These are phyloP conservation scores for Golubevia pallescens DNA, from an alignment of 1,284 basidiomycete species.

Conservation along the genomic window DNA sequence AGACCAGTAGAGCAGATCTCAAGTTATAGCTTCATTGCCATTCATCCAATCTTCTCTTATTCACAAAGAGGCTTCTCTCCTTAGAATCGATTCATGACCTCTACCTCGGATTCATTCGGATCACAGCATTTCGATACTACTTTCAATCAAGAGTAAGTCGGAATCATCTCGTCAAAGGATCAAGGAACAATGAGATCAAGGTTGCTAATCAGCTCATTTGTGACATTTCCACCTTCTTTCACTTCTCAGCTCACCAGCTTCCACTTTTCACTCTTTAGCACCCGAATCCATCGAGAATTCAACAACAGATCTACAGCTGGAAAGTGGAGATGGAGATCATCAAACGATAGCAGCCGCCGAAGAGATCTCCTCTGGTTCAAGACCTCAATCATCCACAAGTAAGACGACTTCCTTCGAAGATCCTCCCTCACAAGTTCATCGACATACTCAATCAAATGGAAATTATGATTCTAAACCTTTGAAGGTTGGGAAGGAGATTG, in stretches of 20 bases:
- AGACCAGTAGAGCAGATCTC: too few relatives aligned
- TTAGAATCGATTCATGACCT: too few relatives aligned
- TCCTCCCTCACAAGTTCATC: background rate
- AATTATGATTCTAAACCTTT: background rate
- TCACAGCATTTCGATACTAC: too few relatives aligned
- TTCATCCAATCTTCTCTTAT: too few relatives aligned
- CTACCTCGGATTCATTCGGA: too few relatives aligned
- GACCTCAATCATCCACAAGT: background rate
- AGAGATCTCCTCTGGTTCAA: background rate
- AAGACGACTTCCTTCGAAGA: background rate
- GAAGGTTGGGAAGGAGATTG: background rate
- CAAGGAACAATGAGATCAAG: too few relatives aligned
- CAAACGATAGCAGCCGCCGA: background rate
- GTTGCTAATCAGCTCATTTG: too few relatives aligned
- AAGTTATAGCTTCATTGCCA: too few relatives aligned
- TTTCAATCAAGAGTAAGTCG: too few relatives aligned
- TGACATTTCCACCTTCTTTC: background rate
- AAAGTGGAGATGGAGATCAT: background rate
- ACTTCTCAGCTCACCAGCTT: background rate
- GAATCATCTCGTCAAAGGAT: too few relatives aligned
- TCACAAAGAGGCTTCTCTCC: too few relatives aligned
- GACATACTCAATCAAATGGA: background rate
- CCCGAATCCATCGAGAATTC: background rate
- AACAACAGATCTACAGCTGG: background rate
- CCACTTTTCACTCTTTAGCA: background rate